A percentile compares a stretch with the other conserved stretches of the same genome.
Conservation (phyloP, 1,139 yeast genomes). For the Yamadazyma mexicana region DNA sequence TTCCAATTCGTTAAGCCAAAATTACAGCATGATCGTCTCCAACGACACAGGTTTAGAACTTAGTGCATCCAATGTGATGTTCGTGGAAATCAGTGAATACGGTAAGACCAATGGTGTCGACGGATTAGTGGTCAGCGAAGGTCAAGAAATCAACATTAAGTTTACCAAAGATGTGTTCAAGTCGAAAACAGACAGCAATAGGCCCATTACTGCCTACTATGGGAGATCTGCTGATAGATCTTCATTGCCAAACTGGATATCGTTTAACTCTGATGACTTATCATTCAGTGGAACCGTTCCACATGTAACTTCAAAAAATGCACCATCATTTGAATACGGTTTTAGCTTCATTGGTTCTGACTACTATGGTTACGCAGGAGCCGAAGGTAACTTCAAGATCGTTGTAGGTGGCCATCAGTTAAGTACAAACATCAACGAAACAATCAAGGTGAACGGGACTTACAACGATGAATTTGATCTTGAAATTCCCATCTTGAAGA, state of each 20-base stretch:
- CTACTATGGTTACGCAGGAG: constrained; percentile 71
- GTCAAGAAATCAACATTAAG: constrained; percentile 58
- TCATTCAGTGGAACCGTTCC: constrained; percentile 92
- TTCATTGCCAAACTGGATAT: constrained; percentile 89
- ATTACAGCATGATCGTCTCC: constrained; percentile 63
- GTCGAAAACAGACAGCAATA: constrained; percentile 40
- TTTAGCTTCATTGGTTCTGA: constrained; percentile 81
- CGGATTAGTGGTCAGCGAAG: constrained; percentile 75
- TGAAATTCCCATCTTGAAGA: constrained; percentile 58
- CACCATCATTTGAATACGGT: constrained; percentile 79
- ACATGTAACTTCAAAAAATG: constrained; percentile 75
- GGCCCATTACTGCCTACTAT: constrained; percentile 64
- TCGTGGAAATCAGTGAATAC: constrained; percentile 50
- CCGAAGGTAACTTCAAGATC: constrained; percentile 65
- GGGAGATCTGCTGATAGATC: constrained; percentile 82
- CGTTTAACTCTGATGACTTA: constrained; percentile 59
- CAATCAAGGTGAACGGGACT: constrained; percentile 66
- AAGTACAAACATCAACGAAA: constrained; percentile 56
- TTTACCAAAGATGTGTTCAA: constrained; percentile 63
- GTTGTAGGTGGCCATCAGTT: constrained; percentile 87
- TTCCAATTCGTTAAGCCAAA: constrained; percentile 44
- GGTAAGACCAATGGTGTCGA: constrained; percentile 73
- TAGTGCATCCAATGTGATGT: constrained; percentile 36
- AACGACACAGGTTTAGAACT: constrained; percentile 51
- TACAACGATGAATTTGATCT: constrained; percentile 54